Base-by-base conservation (phyloP, 2,329 filamentous ascomycete genomes). In the Trichoderma harzianum region DNA sequence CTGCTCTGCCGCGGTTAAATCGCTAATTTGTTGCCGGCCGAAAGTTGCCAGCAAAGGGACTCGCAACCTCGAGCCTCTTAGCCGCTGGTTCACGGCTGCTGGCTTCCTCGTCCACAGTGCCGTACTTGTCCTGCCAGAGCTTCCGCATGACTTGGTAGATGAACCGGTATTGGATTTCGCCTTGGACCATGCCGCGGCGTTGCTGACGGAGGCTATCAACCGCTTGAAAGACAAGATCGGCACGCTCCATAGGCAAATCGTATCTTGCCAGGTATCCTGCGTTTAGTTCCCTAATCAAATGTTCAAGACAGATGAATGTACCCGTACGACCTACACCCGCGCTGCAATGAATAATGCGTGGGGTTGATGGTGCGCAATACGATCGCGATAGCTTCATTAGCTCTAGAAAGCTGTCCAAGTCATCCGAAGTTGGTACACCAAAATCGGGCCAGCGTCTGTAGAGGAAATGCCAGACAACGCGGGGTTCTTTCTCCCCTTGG, bases 281-380 rank as follows among this genome's bases (percentile, higher is more conserved):
- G 30, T 93, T 90, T 11, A 98, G 86, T 81, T 98, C 94, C 43
- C 91, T 88, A 74, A 97, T 86, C 30, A 99, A 88, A 80, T 97
- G 94, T 81, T 98, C 96, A n/a, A 99, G 87, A 2, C 94, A 92
- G 77, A 99, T 97, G 79, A 98, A 99, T 0, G 96, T 98, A 39
- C 96, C 96, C 8, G 93, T 97, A 70, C 96, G 90, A 14, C 96
- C 96, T 16, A 99, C 95, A 51, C 96, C 96, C 8, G 96, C 96
- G 78, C 93, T 97, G 84, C 93, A 95, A 81, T 95, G 92, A 12
- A 94, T 88, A 72, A 98, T 91, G 70, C 95, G 91, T 5, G 95
- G 93, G 77, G 84, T 83, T 8, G 83, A 83, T 1, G 83, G 82
- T 43, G 87, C 88, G 79, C 87, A 88, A 75, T 82, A 79, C 74